Evolutionary conservation across 2,329 filamentous ascomycete species (phyloP).

Genomic region (Fusarium algeriense): DNA sequence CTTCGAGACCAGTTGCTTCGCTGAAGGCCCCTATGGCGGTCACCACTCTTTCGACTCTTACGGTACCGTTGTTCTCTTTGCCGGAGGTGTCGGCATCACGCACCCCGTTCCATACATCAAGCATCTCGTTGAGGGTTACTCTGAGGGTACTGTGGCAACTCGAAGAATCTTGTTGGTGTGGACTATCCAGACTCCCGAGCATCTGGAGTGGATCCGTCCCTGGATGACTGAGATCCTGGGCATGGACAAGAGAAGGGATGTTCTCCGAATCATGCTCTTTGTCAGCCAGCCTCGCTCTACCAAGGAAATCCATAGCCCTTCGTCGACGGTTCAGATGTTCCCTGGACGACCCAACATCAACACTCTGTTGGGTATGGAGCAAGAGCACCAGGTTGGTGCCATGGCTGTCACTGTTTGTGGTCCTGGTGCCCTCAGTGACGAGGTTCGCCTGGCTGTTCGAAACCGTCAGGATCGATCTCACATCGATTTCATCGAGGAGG

Average conservation of each 20-base stretch:
- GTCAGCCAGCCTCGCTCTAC: constrained; percentile 80
- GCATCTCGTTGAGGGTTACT: constrained; percentile 76
- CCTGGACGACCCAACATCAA: constrained; percentile 81
- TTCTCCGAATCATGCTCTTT: constrained; percentile 82
- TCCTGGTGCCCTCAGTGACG: constrained; percentile 78
- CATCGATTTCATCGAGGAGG: constrained; percentile 84
- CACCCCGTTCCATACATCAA: constrained; percentile 82
- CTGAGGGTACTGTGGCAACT: constrained; percentile 76
- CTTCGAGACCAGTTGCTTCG: constrained; percentile 73
- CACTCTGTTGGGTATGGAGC: constrained; percentile 78
- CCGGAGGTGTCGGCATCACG: constrained; percentile 84
- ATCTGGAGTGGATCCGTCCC: constrained; percentile 84
- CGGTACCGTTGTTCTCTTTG: constrained; percentile 82
- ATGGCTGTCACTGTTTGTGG: constrained; percentile 82
- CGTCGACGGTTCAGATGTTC: constrained; percentile 85
- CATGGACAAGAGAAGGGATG: constrained; percentile 79
- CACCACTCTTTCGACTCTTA: constrained; percentile 79
- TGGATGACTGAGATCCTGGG: constrained; percentile 86
- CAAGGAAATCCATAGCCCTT: constrained; percentile 84
- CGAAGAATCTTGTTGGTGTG: constrained; percentile 81
- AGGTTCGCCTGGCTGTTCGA: constrained; percentile 77
- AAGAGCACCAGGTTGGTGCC: constrained; percentile 79
- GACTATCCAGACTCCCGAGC: constrained; percentile 83
- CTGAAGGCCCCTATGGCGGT: constrained; percentile 83
- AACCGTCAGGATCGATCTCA: constrained; percentile 72